Base-by-base conservation (phyloP, 129 eudicot species). In the Pseudognaphalium luteoalbum region DNA sequence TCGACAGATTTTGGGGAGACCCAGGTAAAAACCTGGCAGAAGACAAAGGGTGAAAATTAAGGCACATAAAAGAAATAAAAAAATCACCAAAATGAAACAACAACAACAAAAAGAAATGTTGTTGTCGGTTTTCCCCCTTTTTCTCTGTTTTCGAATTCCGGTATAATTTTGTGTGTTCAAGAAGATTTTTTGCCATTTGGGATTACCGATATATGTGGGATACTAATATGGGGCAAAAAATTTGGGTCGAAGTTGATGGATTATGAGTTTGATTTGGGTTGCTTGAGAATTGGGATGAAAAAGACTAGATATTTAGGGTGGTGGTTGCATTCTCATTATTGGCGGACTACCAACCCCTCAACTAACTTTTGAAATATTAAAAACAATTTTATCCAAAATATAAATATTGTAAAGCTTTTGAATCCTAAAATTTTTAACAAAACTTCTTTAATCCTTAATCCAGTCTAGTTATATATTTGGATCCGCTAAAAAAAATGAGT, bases 1-100 rank as follows among this genome's bases (percentile, higher is more conserved):
- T 78, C 52, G 81, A 78, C 76, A 78, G 76, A 78, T 78, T 78
- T 78, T 71, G 71, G 81, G 81, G 81, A 78, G 76, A 52, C 70
- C 54, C 54, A 47, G 54, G 54, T 14, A 47, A 47, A 47, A 70
- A 47, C 74, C 76, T 33, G 69, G 59, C 69, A 73, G 80, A 63
- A 63, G 71, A 68, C 42, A 51, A 75, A 77, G 60, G 60, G 70
- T 58, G 59, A 19, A 77, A 54, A 37, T 33, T 35, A 34, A 67
- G 66, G 51, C 7, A 78, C 41, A 25, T 47, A 66, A 54, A 67
- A 54, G 67, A 63, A 15, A 76, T 11, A 67, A 57, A 9, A 8
- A 16, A 28, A 28, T 47, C 20, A 52, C 11, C 17, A 20, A 35
- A 68, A 34, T 77, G 68, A 57, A 47, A 47, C n/a, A 47, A 14